Base-by-base conservation (phyloP, 129 eudicot species). In the Scalesia atractyloides region DNA sequence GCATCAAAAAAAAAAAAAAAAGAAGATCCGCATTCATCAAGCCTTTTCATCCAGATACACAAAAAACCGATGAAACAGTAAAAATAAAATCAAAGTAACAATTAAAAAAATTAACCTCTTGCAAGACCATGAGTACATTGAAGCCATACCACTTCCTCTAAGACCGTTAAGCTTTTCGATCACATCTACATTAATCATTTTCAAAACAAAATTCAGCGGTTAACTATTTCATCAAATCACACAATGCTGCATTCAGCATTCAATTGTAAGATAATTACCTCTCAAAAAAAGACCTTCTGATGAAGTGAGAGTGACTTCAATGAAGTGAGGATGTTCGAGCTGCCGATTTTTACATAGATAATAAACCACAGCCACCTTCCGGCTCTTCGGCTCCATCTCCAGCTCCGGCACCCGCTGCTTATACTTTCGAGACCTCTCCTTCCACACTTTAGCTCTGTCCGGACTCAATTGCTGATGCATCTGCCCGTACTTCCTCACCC, bases 321-420 rank as follows among this genome's bases (percentile, higher is more conserved):
- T 90, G 61, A 95, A 95, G 73, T 95, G 99, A 57, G 99, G 99
- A 88, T 95, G 99, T 72, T 95, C 97, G 33, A 95, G 96, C 79
- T 90, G 99, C 0, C 94, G 86, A 83, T 95, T 95, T 69, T 88
- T 75, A 71, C 85, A 95, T 1, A 95, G 80, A 80, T 95, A 95
- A 74, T 95, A 95, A 46, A 95, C 91, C 9, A 95, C 99, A 2
- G 93, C 81, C 44, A 84, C 97, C 68, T 83, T 88, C 20, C 84
- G 78, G 50, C 58, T 72, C 51, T 68, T 82, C 44, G 4, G 41
- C 63, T 20, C 63, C 34, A 37, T 39, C 68, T 24, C 70, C 50
- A 70, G 64, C 53, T 73, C 76, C 5, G 76, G 70, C 22, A 50
- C 62, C 13, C 77, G 81, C 44, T 63, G 86, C 53, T 78, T 85